Base-by-base conservation (phyloP, 331 rosid species). In the Rosa hybrid region DNA sequence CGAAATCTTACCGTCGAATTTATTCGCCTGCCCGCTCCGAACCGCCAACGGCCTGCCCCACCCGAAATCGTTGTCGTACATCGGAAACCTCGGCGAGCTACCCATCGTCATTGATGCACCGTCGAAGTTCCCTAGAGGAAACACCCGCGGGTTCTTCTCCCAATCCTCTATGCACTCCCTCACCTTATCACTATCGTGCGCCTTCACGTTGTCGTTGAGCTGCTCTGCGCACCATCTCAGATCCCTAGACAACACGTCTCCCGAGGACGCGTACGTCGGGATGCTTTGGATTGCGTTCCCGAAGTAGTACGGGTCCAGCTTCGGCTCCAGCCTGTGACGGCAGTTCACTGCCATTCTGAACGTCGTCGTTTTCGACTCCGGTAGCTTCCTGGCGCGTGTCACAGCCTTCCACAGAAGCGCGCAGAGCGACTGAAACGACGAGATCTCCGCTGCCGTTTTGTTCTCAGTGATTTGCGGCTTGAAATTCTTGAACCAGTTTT, bases 251-350 rank as follows among this genome's bases (percentile, higher is more conserved):
- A 85, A 4, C 18, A 94, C 98, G 2, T 94, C 97, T 0, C 82
- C 90, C 0, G 88, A 92, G 0, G 89, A 59, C 38, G 96, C 94
- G 62, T 68, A 78, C 0, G 97, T 94, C 0, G 97, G 93, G 20
- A 92, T 81, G 85, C 98, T 92, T 76, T 91, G 98, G 78, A 94
- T 94, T 25, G 97, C 98, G 87, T 94, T 94, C 44, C 98, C 98
- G 81, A 94, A 94, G 78, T 94, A 94, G 80, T 75, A 85, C 23
- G 89, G 34, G 51, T 94, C 89, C 54, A 94, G 75, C 71, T 86
- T 89, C 1, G 98, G 98, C 44, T 88, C 91, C 4, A 94, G 53
- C 45, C 98, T 76, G 76, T 86, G 92, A 0, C 98, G 89, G 56
- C 88, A 83, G 74, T 93, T 95, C 54, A 95, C 97, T 39, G 99